A percentile compares a stretch with the other conserved stretches of the same genome.
Conservation (phyloP, 805 yeast genomes). For the Myxozyma sirexii region DNA sequence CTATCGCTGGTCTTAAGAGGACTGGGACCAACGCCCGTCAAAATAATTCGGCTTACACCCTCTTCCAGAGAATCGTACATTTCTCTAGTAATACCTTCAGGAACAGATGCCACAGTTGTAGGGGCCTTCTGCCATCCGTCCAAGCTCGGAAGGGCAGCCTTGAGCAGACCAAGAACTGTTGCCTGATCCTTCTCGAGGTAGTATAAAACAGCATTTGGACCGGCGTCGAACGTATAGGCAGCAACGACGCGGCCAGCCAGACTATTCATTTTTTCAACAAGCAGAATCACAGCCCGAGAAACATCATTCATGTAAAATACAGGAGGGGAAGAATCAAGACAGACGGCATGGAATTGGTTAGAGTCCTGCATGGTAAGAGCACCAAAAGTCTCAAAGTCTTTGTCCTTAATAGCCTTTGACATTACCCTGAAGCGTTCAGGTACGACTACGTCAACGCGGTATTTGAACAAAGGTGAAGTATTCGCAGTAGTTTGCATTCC, state of each 20-base stretch:
- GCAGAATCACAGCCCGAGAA: conserved; percentile 76
- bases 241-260: conserved; percentile 67
- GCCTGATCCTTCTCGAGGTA: conserved; percentile 75
- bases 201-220: conserved; percentile 97
- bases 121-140: conserved; percentile 66
- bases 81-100: conserved; percentile 44
- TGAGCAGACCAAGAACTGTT: conserved; percentile 70
- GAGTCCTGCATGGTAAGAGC: conserved; percentile 94
- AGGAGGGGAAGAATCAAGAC: conserved; percentile 94
- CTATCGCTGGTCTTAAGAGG: conserved; percentile 65
- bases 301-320: conserved; percentile 92
- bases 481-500: conserved; percentile 96
- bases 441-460: conserved; percentile 79
- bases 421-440: conserved; percentile 82
- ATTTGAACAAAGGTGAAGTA: conserved; percentile 82
- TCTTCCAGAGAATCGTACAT: conserved; percentile 57
- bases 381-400: conserved; percentile 79
- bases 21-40: conserved; percentile 86
- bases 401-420: conserved; percentile 72
- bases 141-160: conserved; percentile 59
- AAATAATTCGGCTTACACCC: conserved; percentile 82
- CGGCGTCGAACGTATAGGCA: conserved; percentile 98
- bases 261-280: conserved; percentile 77
- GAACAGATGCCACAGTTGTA: conserved; percentile 36
- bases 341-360: conserved; percentile 97